A percentile compares a stretch with the other conserved stretches of the same genome.
phyloP scores from a whole-genome alignment of 345 rosid genomes.

The Diplotaxis tenuifolia region DNA sequence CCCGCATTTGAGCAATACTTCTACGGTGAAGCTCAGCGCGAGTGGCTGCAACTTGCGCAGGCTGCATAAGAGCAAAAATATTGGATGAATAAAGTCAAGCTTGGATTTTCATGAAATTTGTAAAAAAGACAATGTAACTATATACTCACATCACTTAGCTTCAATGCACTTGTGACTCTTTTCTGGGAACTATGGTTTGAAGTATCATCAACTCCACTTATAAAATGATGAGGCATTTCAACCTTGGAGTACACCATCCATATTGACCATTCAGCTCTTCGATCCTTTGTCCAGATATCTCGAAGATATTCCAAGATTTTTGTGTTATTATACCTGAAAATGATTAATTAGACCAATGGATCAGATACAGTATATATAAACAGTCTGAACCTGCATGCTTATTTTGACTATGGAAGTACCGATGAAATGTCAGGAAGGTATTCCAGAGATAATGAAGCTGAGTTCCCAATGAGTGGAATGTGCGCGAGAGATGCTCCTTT shows the following conservation, averaged over 20 bases:
- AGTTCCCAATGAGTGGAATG: conserved; percentile 62
- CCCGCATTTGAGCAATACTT: conserved; percentile 98
- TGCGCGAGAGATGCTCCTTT: conserved; percentile 49
- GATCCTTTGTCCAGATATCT: conserved; percentile 77
- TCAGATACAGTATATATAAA: not conserved
- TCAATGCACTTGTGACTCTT: conserved; percentile 64
- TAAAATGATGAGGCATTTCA: conserved; percentile 95
- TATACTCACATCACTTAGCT: conserved; percentile 65
- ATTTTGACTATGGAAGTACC: conserved; percentile 48
- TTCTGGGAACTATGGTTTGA: conserved; percentile 52
- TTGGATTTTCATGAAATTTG: not conserved
- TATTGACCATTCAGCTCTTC: conserved; percentile 96
- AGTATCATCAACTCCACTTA: conserved; percentile 68
- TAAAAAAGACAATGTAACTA: conserved; percentile 12
- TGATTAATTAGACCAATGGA: conserved; percentile 15
- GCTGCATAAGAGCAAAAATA: conserved; percentile 50
- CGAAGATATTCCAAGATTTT: conserved; percentile 64
- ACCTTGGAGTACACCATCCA: conserved; percentile 98
- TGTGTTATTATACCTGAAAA: conserved; percentile 60
- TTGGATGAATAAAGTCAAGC: conserved; percentile 17
- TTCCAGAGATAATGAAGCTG: conserved; percentile 79
- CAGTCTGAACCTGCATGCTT: not conserved
- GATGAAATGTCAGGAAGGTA: conserved; percentile 77
- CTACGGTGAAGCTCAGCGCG: conserved; percentile 97
- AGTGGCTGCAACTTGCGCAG: conserved; percentile 76